Percentiles rank a stretch among this genome's conserved stretches.
phyloP scores from a whole-genome alignment of 257 asterid genomes.

The Avicennia marina region DNA sequence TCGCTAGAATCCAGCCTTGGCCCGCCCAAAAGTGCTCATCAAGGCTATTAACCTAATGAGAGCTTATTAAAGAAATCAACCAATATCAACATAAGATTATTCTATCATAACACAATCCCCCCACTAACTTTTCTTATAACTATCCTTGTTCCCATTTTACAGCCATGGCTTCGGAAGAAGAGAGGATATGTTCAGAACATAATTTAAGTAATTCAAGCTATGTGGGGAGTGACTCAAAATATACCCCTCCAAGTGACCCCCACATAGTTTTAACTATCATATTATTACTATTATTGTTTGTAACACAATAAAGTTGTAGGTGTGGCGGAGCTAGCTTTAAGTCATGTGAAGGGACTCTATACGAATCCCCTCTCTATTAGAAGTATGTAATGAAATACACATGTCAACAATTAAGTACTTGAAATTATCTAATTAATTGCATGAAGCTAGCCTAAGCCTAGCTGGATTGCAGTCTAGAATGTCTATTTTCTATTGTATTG shows the following conservation, averaged over 20 bases:
- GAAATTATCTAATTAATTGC: constrained; percentile 18
- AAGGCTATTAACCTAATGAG: too few species aligned
- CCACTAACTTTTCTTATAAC: too few species aligned
- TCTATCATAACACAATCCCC: too few species aligned
- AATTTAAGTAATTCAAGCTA: too few species aligned
- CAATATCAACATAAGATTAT: too few species aligned
- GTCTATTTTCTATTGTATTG: constrained; percentile 22
- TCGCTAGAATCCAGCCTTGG: constrained; percentile 55
- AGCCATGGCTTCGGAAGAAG: too few species aligned
- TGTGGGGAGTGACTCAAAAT: constrained; percentile 36
- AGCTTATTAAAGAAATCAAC: too few species aligned
- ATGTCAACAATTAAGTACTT: constrained; percentile 21
- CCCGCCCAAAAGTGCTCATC: constrained; percentile 60
- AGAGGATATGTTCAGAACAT: too few species aligned
- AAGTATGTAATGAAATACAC: constrained; percentile 20
- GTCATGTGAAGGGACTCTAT: constrained; percentile 70
- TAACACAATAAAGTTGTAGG: constrained; percentile 23
- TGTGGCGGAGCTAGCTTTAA: constrained; percentile 78
- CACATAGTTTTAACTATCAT: constrained; percentile 24
- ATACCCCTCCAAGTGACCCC: constrained; percentile 56
- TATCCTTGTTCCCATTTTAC: too few species aligned
- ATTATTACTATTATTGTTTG: constrained; percentile 10
- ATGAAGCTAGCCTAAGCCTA: constrained; percentile 26
- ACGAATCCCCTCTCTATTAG: too few species aligned
- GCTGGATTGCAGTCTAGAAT: constrained; percentile 44